These are phyloP conservation scores for Achaetomiella virescens DNA, from an alignment of 495 filamentous ascomycete genomes.

Conservation along the genomic window DNA sequence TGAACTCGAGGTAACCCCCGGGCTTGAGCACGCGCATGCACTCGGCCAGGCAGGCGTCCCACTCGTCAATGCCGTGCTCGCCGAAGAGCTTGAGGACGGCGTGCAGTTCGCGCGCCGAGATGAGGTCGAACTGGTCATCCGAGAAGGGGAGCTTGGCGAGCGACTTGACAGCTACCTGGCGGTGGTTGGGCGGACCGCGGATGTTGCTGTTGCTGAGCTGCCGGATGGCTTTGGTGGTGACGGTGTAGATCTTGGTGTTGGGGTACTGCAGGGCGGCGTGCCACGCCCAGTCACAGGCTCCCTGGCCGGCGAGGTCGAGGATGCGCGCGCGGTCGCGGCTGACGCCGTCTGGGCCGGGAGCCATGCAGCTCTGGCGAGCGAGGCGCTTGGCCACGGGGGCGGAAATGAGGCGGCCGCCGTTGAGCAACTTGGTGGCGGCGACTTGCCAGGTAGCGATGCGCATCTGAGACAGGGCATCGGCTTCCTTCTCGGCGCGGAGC, in stretches of 20 bases:
- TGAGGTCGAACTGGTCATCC: conserved; percentile 82
- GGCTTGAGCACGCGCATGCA: conserved; percentile 88
- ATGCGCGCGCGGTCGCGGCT: conserved; percentile 55
- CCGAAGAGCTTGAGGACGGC: conserved; percentile 65
- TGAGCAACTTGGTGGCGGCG: conserved; percentile 66
- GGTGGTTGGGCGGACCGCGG: conserved; percentile 81
- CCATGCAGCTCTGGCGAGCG: conserved; percentile 44
- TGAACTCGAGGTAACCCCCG: conserved; percentile 87
- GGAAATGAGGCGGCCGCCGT: conserved; percentile 73
- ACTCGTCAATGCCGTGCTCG: conserved; percentile 68
- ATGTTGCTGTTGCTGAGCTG: conserved; percentile 63
- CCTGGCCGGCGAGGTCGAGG: conserved; percentile 82
- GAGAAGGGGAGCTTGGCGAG: conserved; percentile 81
- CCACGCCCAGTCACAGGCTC: conserved; percentile 92
- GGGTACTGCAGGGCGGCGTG: conserved; percentile 78
- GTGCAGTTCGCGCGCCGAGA: conserved; percentile 86
- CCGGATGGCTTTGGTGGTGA: conserved; percentile 58
- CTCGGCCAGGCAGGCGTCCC: conserved; percentile 76
- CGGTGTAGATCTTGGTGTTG: conserved; percentile 79
- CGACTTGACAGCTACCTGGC: conserved; percentile 63
- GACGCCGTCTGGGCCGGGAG: conserved; percentile 33
- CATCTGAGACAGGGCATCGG: conserved; percentile 71
- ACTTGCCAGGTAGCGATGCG: conserved; percentile 72
- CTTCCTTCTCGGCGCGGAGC: conserved; percentile 68
- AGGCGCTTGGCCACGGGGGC: conserved; percentile 64